phyloP scores from a whole-genome alignment of 2,329 filamentous ascomycete species.

The Gaeumannomyces tritici region DNA sequence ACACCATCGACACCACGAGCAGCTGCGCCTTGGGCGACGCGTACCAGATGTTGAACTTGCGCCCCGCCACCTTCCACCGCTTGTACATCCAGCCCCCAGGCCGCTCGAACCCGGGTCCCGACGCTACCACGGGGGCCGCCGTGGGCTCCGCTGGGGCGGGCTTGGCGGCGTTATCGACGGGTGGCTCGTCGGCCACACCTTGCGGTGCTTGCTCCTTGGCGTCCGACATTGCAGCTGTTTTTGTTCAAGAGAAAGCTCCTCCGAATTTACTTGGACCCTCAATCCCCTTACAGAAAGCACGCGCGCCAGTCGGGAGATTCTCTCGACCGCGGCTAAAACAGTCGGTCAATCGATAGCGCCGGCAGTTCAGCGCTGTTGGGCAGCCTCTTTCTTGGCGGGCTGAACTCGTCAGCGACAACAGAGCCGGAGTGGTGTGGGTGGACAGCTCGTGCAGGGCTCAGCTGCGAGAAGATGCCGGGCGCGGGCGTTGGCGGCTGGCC shows the following conservation, averaged over 20 bases:
- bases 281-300: no score
- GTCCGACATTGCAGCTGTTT: neutral
- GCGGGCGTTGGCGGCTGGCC: no score
- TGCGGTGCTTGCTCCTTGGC: neutral
- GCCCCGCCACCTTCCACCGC: conserved; percentile 40
- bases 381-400: neutral
- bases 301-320: neutral
- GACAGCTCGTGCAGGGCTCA: no score
- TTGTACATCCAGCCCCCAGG: conserved; percentile 60
- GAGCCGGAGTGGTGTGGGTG: neutral
- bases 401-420: neutral
- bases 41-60: conserved; percentile 48
- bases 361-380: neutral
- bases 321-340: neutral
- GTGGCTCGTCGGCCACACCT: neutral
- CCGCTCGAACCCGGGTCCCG: conserved; percentile 15
- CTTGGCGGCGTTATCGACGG: neutral
- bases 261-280: no score
- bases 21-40: conserved; percentile 67
- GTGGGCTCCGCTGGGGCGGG: neutral
- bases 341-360: neutral
- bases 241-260: neutral
- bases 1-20: conserved; percentile 60
- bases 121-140: neutral
- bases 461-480: no score